Conservation (phyloP, 805 yeast species). For the Zygosaccharomyces lentus region DNA sequence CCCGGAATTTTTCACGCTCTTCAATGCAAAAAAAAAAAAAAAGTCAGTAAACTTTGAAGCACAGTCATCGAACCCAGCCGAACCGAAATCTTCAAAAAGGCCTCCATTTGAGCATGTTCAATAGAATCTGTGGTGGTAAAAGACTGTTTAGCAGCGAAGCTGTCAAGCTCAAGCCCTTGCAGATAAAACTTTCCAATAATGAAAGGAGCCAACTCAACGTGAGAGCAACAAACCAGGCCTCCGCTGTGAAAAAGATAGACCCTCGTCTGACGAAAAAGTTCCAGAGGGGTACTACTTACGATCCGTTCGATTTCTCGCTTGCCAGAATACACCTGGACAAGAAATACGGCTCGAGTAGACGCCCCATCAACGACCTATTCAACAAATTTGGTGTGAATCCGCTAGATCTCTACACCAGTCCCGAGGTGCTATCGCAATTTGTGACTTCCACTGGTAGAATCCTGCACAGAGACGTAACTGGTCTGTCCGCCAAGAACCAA, state of each 20-base stretch:
- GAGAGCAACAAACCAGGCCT: slow-evolving; percentile 8
- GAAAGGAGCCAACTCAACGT: slow-evolving; percentile 12
- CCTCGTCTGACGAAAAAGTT: slow-evolving; percentile 45
- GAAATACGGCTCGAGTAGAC: slow-evolving; percentile 30
- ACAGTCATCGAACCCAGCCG: neutral
- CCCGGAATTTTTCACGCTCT: too few species aligned
- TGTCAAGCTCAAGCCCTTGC: neutral
- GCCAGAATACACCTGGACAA: slow-evolving; percentile 51
- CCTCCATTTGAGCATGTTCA: neutral
- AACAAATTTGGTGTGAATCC: slow-evolving; percentile 59
- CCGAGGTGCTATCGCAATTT: slow-evolving; percentile 61
- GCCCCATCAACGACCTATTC: slow-evolving; percentile 36
- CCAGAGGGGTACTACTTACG: slow-evolving; percentile 54
- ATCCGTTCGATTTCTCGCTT: slow-evolving; percentile 75
- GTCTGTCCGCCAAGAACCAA: slow-evolving; percentile 63
- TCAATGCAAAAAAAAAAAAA: neutral
- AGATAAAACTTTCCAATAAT: slow-evolving; percentile 7
- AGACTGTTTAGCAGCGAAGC: slow-evolving; percentile 1
- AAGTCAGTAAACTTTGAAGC: neutral
- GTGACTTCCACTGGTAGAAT: slow-evolving; percentile 72
- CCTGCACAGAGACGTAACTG: slow-evolving; percentile 65
- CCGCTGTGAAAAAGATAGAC: slow-evolving; percentile 30
- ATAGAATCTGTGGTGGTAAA: neutral
- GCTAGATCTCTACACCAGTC: slow-evolving; percentile 64
- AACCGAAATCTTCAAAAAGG: neutral